Evolutionary conservation across 176 grass and related monocot genomes (phyloP).

Genomic region (Avena eriantha): DNA sequence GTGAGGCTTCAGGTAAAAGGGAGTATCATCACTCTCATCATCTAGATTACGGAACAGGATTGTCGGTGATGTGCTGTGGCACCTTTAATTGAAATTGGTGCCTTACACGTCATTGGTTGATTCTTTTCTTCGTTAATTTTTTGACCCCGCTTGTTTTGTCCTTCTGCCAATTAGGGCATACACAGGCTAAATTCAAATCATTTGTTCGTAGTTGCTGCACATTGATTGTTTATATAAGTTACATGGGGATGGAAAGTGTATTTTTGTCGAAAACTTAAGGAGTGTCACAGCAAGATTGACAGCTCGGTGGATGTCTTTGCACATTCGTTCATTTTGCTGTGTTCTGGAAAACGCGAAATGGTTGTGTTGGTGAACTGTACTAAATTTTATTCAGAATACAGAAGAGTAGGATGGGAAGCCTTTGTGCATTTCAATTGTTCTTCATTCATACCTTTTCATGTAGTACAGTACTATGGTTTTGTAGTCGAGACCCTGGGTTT

Average conservation of each 20-base stretch:
- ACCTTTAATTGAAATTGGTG: conserved; percentile 66
- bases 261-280: conserved; percentile 40
- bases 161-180: conserved; percentile 72
- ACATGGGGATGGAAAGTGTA: conserved; percentile 50
- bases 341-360: conserved; percentile 7
- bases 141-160: conserved; percentile 55
- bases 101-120: conserved; percentile 50
- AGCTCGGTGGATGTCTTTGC: conserved; percentile 26
- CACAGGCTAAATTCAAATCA: conserved; percentile 74
- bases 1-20: conserved; percentile 56
- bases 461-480: not conserved
- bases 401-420: not conserved
- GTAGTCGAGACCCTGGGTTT: not conserved
- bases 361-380: not conserved
- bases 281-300: conserved; percentile 34
- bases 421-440: not conserved
- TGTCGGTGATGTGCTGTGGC: conserved; percentile 41
- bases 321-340: not conserved
- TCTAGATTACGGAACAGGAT: conserved; percentile 57
- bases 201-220: conserved; percentile 75
- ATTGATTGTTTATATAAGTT: conserved; percentile 62
- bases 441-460: not conserved
- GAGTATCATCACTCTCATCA: conserved; percentile 45
- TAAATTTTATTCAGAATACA: not conserved
- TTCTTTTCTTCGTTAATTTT: conserved; percentile 62